These are phyloP conservation scores for Colletotrichum orchidophilum DNA, from an alignment of 2,329 filamentous ascomycete genomes.

Conservation along the genomic window DNA sequence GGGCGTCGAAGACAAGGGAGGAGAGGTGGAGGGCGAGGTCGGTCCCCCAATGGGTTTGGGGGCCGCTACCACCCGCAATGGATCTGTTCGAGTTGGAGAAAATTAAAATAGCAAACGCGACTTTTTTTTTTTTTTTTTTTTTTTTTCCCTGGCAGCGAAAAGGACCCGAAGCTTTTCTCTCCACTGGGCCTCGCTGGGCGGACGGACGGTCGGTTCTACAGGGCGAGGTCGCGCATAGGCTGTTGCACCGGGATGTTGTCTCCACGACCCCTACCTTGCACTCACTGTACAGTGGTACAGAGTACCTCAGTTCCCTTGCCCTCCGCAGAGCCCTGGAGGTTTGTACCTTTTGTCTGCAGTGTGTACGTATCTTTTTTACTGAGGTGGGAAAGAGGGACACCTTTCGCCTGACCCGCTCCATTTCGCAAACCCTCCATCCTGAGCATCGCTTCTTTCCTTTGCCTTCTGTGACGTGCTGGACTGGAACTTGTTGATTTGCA, in stretches of 20 bases:
- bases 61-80: constrained; percentile 1
- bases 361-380: constrained; percentile 4
- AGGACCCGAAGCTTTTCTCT: background rate
- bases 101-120: constrained; percentile 3
- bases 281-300: background rate
- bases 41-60: constrained; percentile 5
- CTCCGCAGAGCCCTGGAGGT: background rate
- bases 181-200: background rate
- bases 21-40: background rate
- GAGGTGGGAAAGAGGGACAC: constrained; percentile 23
- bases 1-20: background rate
- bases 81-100: constrained; percentile 9
- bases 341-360: background rate
- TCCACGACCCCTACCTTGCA: background rate
- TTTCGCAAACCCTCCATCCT: background rate
- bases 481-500: constrained; percentile 1
- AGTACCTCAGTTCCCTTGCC: background rate
- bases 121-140: background rate
- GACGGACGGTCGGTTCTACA: background rate
- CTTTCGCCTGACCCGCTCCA: constrained; percentile 1
- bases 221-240: constrained; percentile 10
- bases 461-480: background rate
- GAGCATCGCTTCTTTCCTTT: background rate
- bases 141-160: background rate
- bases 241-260: background rate